Conservation (phyloP, 768 basidiomycete species). For the Leccinum barrowsii region DNA sequence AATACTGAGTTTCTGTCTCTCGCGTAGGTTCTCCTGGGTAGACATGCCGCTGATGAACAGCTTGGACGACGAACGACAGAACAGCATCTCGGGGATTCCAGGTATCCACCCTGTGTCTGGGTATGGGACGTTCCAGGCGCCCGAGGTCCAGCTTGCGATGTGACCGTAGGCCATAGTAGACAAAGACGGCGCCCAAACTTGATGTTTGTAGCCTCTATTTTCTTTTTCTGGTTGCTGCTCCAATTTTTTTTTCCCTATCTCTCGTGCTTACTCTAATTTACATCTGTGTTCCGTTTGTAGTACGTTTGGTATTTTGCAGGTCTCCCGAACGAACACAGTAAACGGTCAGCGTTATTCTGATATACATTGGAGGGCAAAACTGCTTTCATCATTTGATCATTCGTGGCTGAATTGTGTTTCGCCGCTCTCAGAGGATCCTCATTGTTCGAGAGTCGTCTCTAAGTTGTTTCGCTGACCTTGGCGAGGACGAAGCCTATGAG, state of each 20-base stretch:
- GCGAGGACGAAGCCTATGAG: too few relatives aligned
- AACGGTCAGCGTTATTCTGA: too few relatives aligned
- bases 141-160: conserved; percentile 26
- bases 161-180: conserved; percentile 1
- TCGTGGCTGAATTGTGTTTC: too few relatives aligned
- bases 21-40: conserved; percentile 31
- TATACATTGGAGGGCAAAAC: too few relatives aligned
- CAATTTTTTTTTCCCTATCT: neutral
- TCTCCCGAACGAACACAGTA: too few relatives aligned
- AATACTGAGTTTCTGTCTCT: neutral
- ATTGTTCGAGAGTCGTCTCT: too few relatives aligned
- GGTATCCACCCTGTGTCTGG: conserved; percentile 18
- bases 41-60: conserved; percentile 25
- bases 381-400: too few relatives aligned
- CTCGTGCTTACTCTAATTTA: neutral
- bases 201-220: neutral
- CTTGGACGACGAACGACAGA: conserved; percentile 14
- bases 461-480: too few relatives aligned
- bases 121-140: conserved; percentile 17
- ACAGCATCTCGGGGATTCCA: conserved; percentile 11
- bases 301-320: too few relatives aligned
- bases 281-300: neutral
- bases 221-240: neutral
- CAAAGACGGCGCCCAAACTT: neutral
- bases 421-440: too few relatives aligned